These are phyloP conservation scores for Termitomyces eurrhizus DNA, from an alignment of 768 basidiomycete genomes.

Conservation along the genomic window DNA sequence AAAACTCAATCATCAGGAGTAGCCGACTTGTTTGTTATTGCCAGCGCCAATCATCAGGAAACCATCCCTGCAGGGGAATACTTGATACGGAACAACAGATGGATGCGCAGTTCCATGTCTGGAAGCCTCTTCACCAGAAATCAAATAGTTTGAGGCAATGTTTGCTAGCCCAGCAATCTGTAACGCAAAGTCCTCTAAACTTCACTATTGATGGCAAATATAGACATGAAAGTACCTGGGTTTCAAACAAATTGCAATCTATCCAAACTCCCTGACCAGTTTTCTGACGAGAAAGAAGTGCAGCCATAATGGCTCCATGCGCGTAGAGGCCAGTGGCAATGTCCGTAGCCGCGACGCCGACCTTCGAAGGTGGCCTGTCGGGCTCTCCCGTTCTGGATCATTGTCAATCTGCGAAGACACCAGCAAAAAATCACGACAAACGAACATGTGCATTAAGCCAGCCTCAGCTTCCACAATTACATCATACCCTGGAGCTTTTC, in stretches of 20 bases:
- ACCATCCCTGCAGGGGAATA: constrained; percentile 82
- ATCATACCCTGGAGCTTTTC: constrained; percentile 82
- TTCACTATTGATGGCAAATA: not conserved
- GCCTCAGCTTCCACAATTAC: constrained; percentile 87
- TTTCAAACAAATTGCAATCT: constrained; percentile 90
- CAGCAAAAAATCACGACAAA: constrained; percentile 14
- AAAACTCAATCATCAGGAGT: not conserved
- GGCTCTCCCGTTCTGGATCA: constrained; percentile 76
- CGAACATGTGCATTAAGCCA: constrained; percentile 91
- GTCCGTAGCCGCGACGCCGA: constrained; percentile 94
- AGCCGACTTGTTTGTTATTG: constrained; percentile 74
- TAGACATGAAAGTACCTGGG: constrained; percentile 52
- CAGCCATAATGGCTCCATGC: constrained; percentile 92
- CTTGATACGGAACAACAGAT: constrained; percentile 91
- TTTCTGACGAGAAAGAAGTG: constrained; percentile 71
- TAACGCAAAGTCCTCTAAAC: not conserved
- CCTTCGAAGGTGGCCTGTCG: constrained; percentile 83
- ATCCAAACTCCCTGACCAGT: constrained; percentile 90
- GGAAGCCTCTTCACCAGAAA: constrained; percentile 76
- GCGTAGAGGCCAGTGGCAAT: constrained; percentile 86
- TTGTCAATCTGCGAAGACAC: not conserved
- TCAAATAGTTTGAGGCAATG: constrained; percentile 90
- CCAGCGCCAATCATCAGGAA: constrained; percentile 94
- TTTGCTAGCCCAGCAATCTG: constrained; percentile 90
- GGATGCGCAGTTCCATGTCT: constrained; percentile 93